Conservation (phyloP, 208 protist species). For the Tritrichomonas musculus region DNA sequence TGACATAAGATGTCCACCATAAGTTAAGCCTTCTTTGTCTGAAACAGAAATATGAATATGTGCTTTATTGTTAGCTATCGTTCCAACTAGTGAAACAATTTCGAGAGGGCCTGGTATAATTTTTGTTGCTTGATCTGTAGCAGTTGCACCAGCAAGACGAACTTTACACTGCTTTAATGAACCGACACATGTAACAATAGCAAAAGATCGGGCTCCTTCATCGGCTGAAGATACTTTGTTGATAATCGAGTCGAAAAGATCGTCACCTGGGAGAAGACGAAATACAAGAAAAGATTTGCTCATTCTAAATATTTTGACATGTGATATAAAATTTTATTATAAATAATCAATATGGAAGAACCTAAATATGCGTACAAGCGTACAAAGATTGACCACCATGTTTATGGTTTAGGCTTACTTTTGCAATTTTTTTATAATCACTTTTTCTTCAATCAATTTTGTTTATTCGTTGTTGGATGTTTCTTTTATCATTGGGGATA, state of each 20-base stretch:
- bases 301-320: too few relatives aligned
- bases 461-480: background rate
- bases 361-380: background rate
- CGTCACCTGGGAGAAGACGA: background rate
- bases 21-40: background rate
- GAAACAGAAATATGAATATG: slow-evolving; percentile 29
- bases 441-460: background rate
- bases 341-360: too few relatives aligned
- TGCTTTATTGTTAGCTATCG: background rate
- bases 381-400: background rate
- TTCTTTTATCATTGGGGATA: background rate
- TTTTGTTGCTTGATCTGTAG: background rate
- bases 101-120: background rate
- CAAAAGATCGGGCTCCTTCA: background rate
- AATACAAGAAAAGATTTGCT: background rate
- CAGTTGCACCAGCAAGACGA: background rate
- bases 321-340: too few relatives aligned
- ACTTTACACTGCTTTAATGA: background rate
- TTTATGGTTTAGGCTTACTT: background rate
- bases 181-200: slow-evolving; percentile 6
- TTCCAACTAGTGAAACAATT: slow-evolving; percentile 9
- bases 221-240: background rate
- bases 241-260: background rate
- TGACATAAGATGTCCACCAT: background rate
- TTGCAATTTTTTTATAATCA: background rate